These are phyloP conservation scores for Henckelia pumila DNA, from an alignment of 257 asterid species.

Conservation along the genomic window DNA sequence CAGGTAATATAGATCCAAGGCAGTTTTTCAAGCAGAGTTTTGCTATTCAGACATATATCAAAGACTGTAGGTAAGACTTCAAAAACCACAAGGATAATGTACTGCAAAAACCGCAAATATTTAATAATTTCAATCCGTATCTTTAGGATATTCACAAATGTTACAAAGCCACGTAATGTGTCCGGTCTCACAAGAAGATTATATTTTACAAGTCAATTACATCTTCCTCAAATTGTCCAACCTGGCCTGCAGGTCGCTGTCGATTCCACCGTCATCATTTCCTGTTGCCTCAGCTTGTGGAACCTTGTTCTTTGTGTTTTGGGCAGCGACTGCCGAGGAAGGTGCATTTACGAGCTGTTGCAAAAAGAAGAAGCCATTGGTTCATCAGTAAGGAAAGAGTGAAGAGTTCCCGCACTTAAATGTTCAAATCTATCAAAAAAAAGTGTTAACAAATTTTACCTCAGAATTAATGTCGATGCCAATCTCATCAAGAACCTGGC, in stretches of 20 bases:
- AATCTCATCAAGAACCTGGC: constrained; percentile 96
- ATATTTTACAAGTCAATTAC: constrained; percentile 41
- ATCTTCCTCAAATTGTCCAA: constrained; percentile 93
- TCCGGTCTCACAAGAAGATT: constrained; percentile 23
- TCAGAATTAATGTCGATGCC: constrained; percentile 85
- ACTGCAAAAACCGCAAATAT: background rate
- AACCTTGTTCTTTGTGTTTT: constrained; percentile 69
- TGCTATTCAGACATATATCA: background rate
- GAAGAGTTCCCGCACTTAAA: background rate
- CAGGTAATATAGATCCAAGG: background rate
- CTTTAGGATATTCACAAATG: constrained; percentile 30
- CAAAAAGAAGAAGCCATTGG: constrained; percentile 24
- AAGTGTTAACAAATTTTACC: constrained; percentile 40
- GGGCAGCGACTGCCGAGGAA: constrained; percentile 81
- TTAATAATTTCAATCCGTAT: constrained; percentile 25
- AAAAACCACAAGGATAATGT: background rate
- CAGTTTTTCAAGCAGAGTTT: background rate
- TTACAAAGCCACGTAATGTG: constrained; percentile 32
- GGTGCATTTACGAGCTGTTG: constrained; percentile 90
- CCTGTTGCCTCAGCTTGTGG: constrained; percentile 90
- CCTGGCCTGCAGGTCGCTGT: constrained; percentile 97
- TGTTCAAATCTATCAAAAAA: background rate
- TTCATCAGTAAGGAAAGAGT: constrained; percentile 4
- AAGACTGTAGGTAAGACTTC: background rate
- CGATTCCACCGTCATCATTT: constrained; percentile 80